These are phyloP conservation scores for Pelargonium citronellum DNA, from an alignment of 441 rosid species.

Conservation along the genomic window DNA sequence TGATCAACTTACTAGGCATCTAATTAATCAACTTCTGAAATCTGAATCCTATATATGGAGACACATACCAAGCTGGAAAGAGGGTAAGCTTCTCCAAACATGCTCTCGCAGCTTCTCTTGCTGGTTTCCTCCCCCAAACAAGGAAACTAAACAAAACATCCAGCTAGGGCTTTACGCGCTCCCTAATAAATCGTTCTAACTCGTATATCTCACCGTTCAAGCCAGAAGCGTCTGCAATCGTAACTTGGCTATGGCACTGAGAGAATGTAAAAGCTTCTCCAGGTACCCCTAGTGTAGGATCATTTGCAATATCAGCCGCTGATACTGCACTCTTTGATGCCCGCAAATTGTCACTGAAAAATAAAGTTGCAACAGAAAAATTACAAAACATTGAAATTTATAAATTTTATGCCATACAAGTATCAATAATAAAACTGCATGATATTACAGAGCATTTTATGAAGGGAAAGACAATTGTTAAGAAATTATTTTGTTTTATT, in stretches of 20 bases:
- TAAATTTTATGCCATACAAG: too few relatives aligned
- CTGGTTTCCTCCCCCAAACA: background rate
- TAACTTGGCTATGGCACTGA: slow-evolving; percentile 69
- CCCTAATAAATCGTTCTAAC: slow-evolving; percentile 70
- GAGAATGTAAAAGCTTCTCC: slow-evolving; percentile 66
- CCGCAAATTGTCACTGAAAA: slow-evolving; percentile 67
- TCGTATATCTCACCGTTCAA: slow-evolving; percentile 56
- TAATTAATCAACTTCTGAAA: background rate
- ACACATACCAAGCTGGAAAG: too few relatives aligned
- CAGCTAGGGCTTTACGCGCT: slow-evolving; percentile 54
- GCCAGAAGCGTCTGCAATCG: slow-evolving; percentile 69
- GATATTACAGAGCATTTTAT: too few relatives aligned
- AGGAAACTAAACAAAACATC: background rate
- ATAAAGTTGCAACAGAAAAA: slow-evolving; percentile 3
- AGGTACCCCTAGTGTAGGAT: slow-evolving; percentile 60
- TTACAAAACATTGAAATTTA: background rate
- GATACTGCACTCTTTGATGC: slow-evolving; percentile 67
- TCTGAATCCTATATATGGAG: background rate
- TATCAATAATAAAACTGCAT: too few relatives aligned
- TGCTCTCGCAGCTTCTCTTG: background rate
- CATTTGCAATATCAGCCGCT: slow-evolving; percentile 73
- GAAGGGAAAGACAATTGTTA: background rate
- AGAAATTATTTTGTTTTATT: background rate
- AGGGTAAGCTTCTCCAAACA: background rate
- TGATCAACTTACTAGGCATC: background rate